Conservation (phyloP, 352 stramenopile genomes). For the Globisporangium polare region DNA sequence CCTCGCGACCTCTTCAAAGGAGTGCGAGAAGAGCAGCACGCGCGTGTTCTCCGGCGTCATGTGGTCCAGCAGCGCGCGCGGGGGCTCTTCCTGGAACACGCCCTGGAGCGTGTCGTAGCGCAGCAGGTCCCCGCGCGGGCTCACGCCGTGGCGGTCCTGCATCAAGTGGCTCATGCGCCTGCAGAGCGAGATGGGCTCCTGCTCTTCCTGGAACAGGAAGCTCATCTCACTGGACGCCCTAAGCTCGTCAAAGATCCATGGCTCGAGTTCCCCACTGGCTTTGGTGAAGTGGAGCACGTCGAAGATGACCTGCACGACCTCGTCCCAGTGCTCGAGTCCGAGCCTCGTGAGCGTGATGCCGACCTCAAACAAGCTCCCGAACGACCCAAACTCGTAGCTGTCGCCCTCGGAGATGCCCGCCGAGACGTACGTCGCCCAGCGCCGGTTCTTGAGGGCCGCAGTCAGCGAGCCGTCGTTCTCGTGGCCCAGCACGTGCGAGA, state of each 20-base stretch:
- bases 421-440: slow-evolving; percentile 44
- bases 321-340: slow-evolving; percentile 37
- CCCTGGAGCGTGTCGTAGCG: slow-evolving; percentile 54
- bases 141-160: slow-evolving; percentile 36
- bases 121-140: slow-evolving; percentile 39
- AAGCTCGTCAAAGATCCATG: slow-evolving; percentile 62
- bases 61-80: slow-evolving; percentile 23
- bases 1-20: slow-evolving; percentile 24
- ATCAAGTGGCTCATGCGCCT: slow-evolving; percentile 53
- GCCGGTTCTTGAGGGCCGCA: slow-evolving; percentile 28
- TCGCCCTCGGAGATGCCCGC: slow-evolving; percentile 48
- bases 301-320: slow-evolving; percentile 48
- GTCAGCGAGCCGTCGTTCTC: slow-evolving; percentile 45
- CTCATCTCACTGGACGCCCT: slow-evolving; percentile 39
- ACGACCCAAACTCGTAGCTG: slow-evolving; percentile 60
- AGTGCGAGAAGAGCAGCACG: slow-evolving; percentile 50
- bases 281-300: slow-evolving; percentile 29
- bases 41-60: slow-evolving; percentile 59
- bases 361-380: slow-evolving; percentile 54
- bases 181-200: slow-evolving; percentile 32
- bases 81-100: slow-evolving; percentile 31
- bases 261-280: slow-evolving; percentile 14
- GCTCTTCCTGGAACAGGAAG: slow-evolving; percentile 68
- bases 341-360: slow-evolving; percentile 39
- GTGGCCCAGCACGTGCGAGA: slow-evolving; percentile 48